Base-by-base conservation (phyloP, 2,329 filamentous ascomycete genomes). In the Colletotrichum plurivorum region DNA sequence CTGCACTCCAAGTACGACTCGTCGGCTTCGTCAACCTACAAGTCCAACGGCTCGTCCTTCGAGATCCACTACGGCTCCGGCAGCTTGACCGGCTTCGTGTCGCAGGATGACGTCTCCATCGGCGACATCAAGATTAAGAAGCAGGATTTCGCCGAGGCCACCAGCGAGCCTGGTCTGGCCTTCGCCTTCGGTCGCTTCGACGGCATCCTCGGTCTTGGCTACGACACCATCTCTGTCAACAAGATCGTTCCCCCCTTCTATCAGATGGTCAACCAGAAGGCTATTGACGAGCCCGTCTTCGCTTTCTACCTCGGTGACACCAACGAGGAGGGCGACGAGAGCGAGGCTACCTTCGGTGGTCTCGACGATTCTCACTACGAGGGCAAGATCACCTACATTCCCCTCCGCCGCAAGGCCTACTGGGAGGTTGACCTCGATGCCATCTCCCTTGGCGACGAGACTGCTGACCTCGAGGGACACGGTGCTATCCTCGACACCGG, bases 161-260 rank as follows among this genome's bases (percentile, higher is more conserved):
- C 95, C 63, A 92, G 88, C 76, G 96, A 99, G 87, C 96, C 96
- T 73, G 97, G 97, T 72, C 89, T 99, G 77, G 96, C 96, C 65
- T 99, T 99, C 79, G 96, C 96, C 78, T 99, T 99, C 78, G 96
- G 96, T 78, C 91, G 94, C 75, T 99, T 99, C 78, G 96, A 99
- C 78, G 96, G 96, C 76, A 99, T 99, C 76, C 85, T 99, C 71
- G 96, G 96, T 78, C 89, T 99, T 71, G 96, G 94, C 71, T 99
- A 93, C 77, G 94, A 98, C 83, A 94, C 92, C 78, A 97, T 99
- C 82, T 95, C 95, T n/a, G 96, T 99, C 77, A 98, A 99, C 87
- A 86, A 89, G 78, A 97, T 99, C 68, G 90, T 94, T 55, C 96
- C 96, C 71, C 96, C 96, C 60, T 98, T 99, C 84, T 98, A 98